Percentiles rank a stretch among this genome's conserved stretches.
These are phyloP conservation scores for Cystofilobasidium macerans DNA, from an alignment of 768 basidiomycete genomes.

Conservation along the genomic window DNA sequence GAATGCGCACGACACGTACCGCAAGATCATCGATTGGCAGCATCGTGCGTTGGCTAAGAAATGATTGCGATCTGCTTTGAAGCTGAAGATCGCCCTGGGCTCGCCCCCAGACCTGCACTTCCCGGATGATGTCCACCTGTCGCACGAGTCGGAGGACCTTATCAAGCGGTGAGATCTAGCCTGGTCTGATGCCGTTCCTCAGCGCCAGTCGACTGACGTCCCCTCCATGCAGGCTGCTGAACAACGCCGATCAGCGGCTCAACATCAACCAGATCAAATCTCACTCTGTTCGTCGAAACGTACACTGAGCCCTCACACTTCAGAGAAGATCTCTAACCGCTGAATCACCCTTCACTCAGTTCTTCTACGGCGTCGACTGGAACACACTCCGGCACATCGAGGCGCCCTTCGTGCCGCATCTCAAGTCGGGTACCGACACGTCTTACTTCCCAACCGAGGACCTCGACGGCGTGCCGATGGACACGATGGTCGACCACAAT, in stretches of 20 bases:
- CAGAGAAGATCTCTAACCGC: not conserved
- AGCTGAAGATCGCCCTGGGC: not conserved
- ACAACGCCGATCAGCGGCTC: constrained; percentile 65
- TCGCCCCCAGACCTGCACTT: constrained; percentile 50
- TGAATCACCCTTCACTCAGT: constrained; percentile 22
- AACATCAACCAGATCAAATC: constrained; percentile 75
- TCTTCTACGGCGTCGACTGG: constrained; percentile 79
- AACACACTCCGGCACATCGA: constrained; percentile 72
- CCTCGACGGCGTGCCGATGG: constrained; percentile 57
- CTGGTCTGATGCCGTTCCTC: too few species aligned
- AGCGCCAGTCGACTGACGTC: too few species aligned
- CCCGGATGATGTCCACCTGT: constrained; percentile 89
- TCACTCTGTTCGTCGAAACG: constrained; percentile 53
- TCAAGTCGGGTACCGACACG: constrained; percentile 86
- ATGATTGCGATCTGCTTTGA: not conserved
- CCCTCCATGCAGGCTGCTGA: constrained; percentile 70
- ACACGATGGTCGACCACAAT: constrained; percentile 41
- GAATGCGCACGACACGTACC: constrained; percentile 91
- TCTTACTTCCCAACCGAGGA: constrained; percentile 98
- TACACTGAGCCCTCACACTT: not conserved
- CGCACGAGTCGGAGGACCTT: constrained; percentile 79
- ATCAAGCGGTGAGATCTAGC: constrained; percentile 55
- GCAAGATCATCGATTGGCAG: constrained; percentile 94
- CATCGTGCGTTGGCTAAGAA: constrained; percentile 38
- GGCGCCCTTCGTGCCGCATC: constrained; percentile 89